Percentiles rank a stretch among this genome's conserved stretches.
Conservation (phyloP, 208 protist species). For the Crithidia brevicula region DNA sequence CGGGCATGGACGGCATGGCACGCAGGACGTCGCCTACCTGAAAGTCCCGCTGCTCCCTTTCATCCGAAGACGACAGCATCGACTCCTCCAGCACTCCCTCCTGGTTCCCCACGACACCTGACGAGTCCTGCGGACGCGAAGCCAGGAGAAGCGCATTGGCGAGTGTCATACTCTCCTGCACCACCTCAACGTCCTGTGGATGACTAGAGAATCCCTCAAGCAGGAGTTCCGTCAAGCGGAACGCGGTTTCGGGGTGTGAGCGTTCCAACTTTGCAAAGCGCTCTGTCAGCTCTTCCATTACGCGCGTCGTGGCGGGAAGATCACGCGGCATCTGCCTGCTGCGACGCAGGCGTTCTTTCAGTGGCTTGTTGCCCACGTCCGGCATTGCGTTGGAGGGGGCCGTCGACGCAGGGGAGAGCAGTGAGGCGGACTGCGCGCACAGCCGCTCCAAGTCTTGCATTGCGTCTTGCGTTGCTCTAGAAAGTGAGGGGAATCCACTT, state of each 20-base stretch:
- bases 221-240: conserved; percentile 28
- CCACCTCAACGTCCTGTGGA: conserved; percentile 12
- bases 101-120: background rate
- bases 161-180: conserved; percentile 16
- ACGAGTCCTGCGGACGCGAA: background rate
- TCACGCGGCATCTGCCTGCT: conserved; percentile 26
- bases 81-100: background rate
- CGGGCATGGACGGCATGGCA: conserved; percentile 32
- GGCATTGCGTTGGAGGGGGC: background rate
- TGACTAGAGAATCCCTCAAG: conserved; percentile 21
- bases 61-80: background rate
- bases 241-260: conserved; percentile 4
- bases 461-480: conserved; percentile 11
- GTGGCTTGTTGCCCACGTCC: background rate
- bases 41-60: conserved; percentile 3
- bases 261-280: conserved; percentile 23
- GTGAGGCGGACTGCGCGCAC: background rate
- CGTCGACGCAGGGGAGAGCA: background rate
- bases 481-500: too few species aligned
- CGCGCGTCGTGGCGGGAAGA: background rate
- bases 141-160: conserved; percentile 15
- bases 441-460: conserved; percentile 19
- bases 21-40: conserved; percentile 24
- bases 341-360: conserved; percentile 9
- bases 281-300: conserved; percentile 23